A percentile compares a stretch with the other conserved stretches of the same genome.
These are phyloP conservation scores for Auxenochlorella pyrenoidosa DNA, from an alignment of 139 green algal species.

Conservation along the genomic window DNA sequence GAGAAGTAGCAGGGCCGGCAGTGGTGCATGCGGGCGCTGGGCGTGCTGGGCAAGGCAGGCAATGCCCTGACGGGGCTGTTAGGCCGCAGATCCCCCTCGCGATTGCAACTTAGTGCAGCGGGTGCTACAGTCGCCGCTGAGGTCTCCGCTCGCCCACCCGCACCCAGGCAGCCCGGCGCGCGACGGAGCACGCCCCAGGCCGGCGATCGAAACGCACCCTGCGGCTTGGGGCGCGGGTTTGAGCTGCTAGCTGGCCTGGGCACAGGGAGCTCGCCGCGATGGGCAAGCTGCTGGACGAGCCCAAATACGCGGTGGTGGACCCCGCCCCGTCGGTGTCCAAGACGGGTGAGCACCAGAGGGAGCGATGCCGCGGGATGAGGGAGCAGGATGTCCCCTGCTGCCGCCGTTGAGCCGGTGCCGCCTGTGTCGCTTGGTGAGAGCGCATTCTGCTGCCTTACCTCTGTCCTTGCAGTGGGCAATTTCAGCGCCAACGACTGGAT, in stretches of 20 bases:
- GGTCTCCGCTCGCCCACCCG: too few species aligned
- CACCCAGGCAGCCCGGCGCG: too few species aligned
- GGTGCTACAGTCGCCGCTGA: not conserved
- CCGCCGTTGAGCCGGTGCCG: not conserved
- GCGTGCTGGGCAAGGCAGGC: not conserved
- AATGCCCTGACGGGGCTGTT: not conserved
- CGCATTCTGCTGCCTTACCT: not conserved
- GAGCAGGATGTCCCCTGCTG: not conserved
- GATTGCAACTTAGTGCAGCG: not conserved
- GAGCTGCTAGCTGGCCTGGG: not conserved
- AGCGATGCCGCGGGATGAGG: not conserved
- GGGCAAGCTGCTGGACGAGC: constrained; percentile 43
- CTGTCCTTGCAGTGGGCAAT: constrained; percentile 39
- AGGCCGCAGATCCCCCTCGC: not conserved
- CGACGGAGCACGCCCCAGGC: not conserved
- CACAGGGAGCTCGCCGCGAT: not conserved
- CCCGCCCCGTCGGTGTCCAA: constrained; percentile 32
- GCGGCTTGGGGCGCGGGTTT: not conserved
- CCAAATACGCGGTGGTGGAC: constrained; percentile 45
- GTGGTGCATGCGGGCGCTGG: not conserved
- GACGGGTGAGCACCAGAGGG: constrained; percentile 26
- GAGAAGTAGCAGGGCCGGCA: too few species aligned
- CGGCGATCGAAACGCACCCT: not conserved
- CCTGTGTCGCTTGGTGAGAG: too few species aligned
- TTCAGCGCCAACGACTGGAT: constrained; percentile 33